Percentiles rank a stretch among this genome's conserved stretches.
Conservation (phyloP, 1,284 basidiomycete genomes). For the Ganoderma leucocontextum region DNA sequence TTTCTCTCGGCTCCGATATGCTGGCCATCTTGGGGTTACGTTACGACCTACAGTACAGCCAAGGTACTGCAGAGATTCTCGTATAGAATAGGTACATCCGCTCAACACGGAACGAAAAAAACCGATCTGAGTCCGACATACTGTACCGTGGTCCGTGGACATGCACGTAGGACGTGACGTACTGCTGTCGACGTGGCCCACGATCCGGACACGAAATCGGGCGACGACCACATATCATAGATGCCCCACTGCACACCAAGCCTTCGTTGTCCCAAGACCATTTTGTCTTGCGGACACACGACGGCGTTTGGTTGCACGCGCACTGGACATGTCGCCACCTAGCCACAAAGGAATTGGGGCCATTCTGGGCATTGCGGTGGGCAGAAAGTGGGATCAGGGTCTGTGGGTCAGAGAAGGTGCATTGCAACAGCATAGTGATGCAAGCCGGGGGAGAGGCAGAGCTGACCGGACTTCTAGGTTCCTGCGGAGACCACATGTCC, state of each 20-base stretch:
- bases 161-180: too few relatives aligned
- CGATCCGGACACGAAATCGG: too few relatives aligned
- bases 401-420: background rate
- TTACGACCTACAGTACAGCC: too few relatives aligned
- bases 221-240: too few relatives aligned
- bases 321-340: background rate
- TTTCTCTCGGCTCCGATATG: too few relatives aligned
- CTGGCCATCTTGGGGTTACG: too few relatives aligned
- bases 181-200: too few relatives aligned
- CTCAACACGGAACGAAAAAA: too few relatives aligned
- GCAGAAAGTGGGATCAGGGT: background rate
- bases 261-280: background rate
- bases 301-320: background rate
- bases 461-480: background rate
- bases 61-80: too few relatives aligned
- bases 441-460: background rate
- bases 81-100: too few relatives aligned
- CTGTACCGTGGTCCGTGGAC: too few relatives aligned
- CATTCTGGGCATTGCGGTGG: background rate
- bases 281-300: background rate
- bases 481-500: background rate
- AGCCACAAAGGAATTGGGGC: background rate
- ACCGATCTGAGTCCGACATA: too few relatives aligned
- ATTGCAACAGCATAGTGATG: background rate
- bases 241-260: background rate